phyloP scores from a whole-genome alignment of 1,284 basidiomycete genomes.

The Melampsora larici-populina region DNA sequence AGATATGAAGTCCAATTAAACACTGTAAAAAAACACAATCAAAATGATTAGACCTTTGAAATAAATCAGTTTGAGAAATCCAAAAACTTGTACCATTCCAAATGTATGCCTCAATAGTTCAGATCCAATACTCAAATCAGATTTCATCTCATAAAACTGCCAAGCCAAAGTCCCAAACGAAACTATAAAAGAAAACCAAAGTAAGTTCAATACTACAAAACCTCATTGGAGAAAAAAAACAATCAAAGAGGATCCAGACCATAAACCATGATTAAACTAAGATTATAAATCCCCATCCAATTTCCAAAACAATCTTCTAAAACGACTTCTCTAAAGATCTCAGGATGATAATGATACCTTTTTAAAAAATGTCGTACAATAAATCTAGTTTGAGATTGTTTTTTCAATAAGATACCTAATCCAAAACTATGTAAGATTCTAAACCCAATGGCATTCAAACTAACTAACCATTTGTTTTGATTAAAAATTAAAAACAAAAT shows the following conservation, averaged over 20 bases:
- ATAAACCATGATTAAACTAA: slow-evolving; percentile 91
- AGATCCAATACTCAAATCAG: slow-evolving; percentile 82
- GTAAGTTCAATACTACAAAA: neutral
- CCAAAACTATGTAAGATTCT: slow-evolving; percentile 83
- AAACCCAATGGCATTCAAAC: slow-evolving; percentile 79
- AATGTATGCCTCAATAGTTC: slow-evolving; percentile 82
- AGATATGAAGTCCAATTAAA: slow-evolving; percentile 80
- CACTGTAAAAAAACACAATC: slow-evolving; percentile 59
- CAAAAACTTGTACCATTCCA: slow-evolving; percentile 64
- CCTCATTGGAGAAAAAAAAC: neutral
- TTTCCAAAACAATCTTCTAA: slow-evolving; percentile 87
- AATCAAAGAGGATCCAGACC: slow-evolving; percentile 58
- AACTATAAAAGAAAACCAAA: slow-evolving; percentile 12
- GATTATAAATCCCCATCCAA: slow-evolving; percentile 91
- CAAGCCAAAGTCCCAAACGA: slow-evolving; percentile 71
- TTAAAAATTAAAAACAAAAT: slow-evolving; percentile 59
- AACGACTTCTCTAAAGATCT: slow-evolving; percentile 60
- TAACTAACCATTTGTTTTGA: slow-evolving; percentile 62
- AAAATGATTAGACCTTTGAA: neutral
- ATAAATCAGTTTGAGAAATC: slow-evolving; percentile 4
- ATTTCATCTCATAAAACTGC: slow-evolving; percentile 77
- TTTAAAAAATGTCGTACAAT: slow-evolving; percentile 90
- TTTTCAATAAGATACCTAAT: slow-evolving; percentile 74
- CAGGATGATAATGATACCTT: slow-evolving; percentile 64
- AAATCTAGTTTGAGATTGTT: slow-evolving; percentile 81